phyloP scores from a whole-genome alignment of 2,329 filamentous ascomycete species.

The Magnaporthiopsis rhizophila region DNA sequence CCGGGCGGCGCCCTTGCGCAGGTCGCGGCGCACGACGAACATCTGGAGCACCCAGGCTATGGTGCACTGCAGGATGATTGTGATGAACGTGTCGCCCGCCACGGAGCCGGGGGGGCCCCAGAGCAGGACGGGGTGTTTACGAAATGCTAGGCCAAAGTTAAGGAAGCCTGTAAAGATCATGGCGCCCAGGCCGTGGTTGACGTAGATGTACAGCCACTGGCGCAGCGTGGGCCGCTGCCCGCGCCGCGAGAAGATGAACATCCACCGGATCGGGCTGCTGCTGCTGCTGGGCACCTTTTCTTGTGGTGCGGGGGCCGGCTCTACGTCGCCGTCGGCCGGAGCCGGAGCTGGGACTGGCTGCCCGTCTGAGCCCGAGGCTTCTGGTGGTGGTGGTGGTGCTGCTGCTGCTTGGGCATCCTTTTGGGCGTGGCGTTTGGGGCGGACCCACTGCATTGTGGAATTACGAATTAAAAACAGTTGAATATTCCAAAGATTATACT shows the following conservation, averaged over 20 bases:
- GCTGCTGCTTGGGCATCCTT: neutral
- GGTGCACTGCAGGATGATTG: conserved; percentile 41
- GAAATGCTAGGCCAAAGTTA: conserved; percentile 45
- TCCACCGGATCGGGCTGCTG: neutral
- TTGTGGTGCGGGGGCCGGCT: neutral
- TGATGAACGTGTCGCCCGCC: conserved; percentile 40
- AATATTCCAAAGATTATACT: neutral
- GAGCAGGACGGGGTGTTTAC: conserved; percentile 37
- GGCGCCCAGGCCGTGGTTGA: conserved; percentile 37
- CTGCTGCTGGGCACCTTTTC: neutral
- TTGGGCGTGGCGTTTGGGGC: too few species aligned
- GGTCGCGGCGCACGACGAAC: conserved; percentile 37
- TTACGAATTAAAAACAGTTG: too few species aligned
- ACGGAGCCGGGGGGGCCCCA: conserved; percentile 44
- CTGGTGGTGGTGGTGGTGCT: too few species aligned
- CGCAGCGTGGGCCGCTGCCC: conserved; percentile 27
- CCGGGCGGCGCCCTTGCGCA: conserved; percentile 34
- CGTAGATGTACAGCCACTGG: conserved; percentile 41
- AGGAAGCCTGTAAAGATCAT: conserved; percentile 39
- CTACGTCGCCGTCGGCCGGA: neutral
- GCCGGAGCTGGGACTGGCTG: too few species aligned
- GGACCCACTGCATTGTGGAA: neutral
- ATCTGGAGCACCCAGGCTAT: conserved; percentile 44
- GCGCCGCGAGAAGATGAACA: neutral
- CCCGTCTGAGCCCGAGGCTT: too few species aligned